Percentiles rank a stretch among this genome's conserved stretches.
Evolutionary conservation across 495 filamentous ascomycete species (phyloP).

Genomic region (Hyaloscypha finlandica): DNA sequence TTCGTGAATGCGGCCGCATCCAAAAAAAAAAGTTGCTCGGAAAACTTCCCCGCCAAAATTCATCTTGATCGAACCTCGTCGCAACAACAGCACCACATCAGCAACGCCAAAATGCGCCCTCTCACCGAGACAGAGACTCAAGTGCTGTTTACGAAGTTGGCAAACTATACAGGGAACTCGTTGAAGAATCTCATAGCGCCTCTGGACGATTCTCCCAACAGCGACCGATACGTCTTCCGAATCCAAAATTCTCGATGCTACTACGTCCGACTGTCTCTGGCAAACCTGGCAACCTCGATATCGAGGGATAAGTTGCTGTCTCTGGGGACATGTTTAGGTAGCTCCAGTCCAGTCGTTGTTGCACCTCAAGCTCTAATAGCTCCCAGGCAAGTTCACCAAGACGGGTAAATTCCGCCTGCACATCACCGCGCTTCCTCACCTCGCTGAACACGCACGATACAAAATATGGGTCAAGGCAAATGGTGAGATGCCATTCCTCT

Average conservation of each 20-base stretch:
- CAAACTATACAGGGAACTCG: constrained; percentile 77
- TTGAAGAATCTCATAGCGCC: constrained; percentile 79
- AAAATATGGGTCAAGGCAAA: constrained; percentile 96
- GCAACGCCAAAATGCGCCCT: constrained; percentile 58
- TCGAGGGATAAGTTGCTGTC: constrained; percentile 77
- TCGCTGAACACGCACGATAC: constrained; percentile 85
- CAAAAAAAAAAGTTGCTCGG: constrained; percentile 27
- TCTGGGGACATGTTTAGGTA: constrained; percentile 79
- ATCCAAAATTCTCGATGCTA: constrained; percentile 79
- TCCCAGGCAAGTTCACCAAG: constrained; percentile 80
- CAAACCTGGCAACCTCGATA: constrained; percentile 86
- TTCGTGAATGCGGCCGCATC: constrained; percentile 27
- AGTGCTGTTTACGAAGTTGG: constrained; percentile 79
- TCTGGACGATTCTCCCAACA: constrained; percentile 58
- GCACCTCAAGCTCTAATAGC: constrained; percentile 4
- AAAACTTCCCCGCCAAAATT: constrained; percentile 35
- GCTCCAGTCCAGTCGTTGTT: neutral
- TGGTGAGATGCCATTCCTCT: constrained; percentile 92
- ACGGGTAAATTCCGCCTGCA: constrained; percentile 85
- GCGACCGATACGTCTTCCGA: constrained; percentile 83
- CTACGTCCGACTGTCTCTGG: constrained; percentile 82
- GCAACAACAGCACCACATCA: neutral
- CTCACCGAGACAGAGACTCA: constrained; percentile 74
- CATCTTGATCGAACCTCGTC: neutral
- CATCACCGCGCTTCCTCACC: constrained; percentile 80